Evolutionary conservation across 768 basidiomycete genomes (phyloP), one percentile per base, ranked within the genome.

Genomic region (Phanerochaete sordida): DNA sequence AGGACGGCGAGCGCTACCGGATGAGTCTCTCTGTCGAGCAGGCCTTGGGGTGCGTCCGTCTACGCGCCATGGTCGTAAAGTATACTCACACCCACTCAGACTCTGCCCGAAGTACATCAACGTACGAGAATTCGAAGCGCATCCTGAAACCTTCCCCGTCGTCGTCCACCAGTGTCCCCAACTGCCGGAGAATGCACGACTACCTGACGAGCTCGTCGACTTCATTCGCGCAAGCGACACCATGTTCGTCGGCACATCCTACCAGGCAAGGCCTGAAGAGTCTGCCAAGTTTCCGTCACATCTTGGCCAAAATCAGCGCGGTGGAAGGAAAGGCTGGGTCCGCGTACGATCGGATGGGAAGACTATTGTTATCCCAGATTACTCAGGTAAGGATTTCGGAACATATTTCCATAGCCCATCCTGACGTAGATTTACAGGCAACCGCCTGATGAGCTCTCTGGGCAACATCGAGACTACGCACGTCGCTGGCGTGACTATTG

Each of bases 81-180:
- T 31, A n/a, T 48, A 27, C 54, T 21, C 28, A 7, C 26, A 55
- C 33, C 45, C 46, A 9, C n/a, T n/a, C 48, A 87, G 87, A 47
- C 86, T 86, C 59, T 88, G 86, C 66, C 87, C 86, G 12, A 88
- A 88, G 65, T 88, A 88, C 60, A 88, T 87, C 65, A 85, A 78
- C 52, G 67, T 81, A 43, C 80, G 84, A 12, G 76, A 84, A 15
- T 71, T 88, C 9, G 66, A 73, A n/a, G 73, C 84, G 0, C 69
- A 77, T 60, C 66, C 76, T 0, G 58, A 74, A n/a, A 75, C 77
- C 1, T 59, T 68, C 19, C 78, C 84, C 0, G 66, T 58, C 1
- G 68, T 86, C 23, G 64, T 66, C 0, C 64, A 81, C 57, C 65
- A 76, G 53, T 60, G 71, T 3, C 63, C 69, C 1, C 58, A 76